Conservation (phyloP, 208 protist genomes). For the Crithidia sp. region DNA sequence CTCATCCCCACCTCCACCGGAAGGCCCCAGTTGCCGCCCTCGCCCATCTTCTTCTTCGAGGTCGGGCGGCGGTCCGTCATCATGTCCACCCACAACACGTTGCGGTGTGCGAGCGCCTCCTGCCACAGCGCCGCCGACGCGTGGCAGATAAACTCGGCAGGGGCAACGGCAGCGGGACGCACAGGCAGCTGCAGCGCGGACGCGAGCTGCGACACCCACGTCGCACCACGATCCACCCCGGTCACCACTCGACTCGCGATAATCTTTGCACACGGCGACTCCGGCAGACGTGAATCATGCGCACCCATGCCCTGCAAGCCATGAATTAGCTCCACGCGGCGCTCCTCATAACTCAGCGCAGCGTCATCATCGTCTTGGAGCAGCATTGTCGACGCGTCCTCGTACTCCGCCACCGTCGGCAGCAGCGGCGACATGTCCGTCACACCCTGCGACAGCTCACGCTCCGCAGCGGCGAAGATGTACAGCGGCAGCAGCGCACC, state of each 20-base stretch:
- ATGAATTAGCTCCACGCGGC: not conserved
- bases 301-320: not conserved
- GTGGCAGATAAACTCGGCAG: slow-evolving; percentile 12
- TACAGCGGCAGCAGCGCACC: slow-evolving; percentile 20
- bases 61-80: slow-evolving; percentile 37
- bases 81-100: slow-evolving; percentile 41
- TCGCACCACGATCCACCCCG: not conserved
- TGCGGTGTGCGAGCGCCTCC: slow-evolving; percentile 43
- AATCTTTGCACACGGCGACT: not conserved
- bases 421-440: slow-evolving; percentile 9
- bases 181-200: not conserved
- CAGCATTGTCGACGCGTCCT: not conserved
- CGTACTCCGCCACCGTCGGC: slow-evolving; percentile 22
- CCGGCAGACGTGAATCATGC: not conserved
- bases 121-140: slow-evolving; percentile 34
- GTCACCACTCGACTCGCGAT: not conserved
- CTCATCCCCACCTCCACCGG: slow-evolving; percentile 46
- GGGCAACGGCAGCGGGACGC: not conserved
- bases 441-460: not conserved
- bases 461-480: slow-evolving; percentile 15
- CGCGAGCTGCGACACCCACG: not conserved
- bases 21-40: slow-evolving; percentile 33
- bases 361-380: not conserved
- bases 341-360: slow-evolving; percentile 1
- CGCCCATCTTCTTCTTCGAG: slow-evolving; percentile 27